Base-by-base conservation (phyloP, 2,329 filamentous ascomycete species). In the Fusarium chuoi region DNA sequence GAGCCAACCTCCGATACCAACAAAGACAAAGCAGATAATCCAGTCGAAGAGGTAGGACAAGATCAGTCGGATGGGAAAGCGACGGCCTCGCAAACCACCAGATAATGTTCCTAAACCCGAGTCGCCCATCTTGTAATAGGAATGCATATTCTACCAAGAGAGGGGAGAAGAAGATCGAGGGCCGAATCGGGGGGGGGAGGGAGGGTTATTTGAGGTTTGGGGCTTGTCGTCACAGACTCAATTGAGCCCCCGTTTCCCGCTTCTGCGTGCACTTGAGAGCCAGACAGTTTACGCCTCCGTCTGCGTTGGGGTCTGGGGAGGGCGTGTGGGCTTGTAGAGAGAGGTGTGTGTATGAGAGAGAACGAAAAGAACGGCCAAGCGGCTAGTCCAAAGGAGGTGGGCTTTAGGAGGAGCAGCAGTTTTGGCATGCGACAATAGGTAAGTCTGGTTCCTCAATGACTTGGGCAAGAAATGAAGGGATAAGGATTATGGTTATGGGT, bases 21-120 rank as follows among this genome's bases (percentile, higher is more conserved):
- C 90, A 39, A 90, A 87, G 54, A 81, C 85, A 51, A 93, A 82
- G 70, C 93, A 89, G 54, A 93, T 83, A 26, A 93, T 81, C 93
- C 93, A 96, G 83, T 95, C 93, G 65, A 94, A 83, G 58, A 92
- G 82, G 79, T 95, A 95, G 28, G 92, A 93, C n/a, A 89, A 78
- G 52, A 93, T 70, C 46, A 85, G 77, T 30, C 80, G 76, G 17
- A 81, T 60, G 6, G 82, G 80, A 70, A 82, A 76, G 70, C 72
- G 70, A 58, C 71, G 65, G 56, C 73, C 68, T 49, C 73, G 71
- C 52, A 72, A 54, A 24, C 69, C 62, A 42, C 42, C 65, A 35
- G 54, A 74, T 62, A 65, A 30, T 42, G 62, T 67, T 62, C 73
- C 71, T 68, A 68, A 56, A 49, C 75, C 72, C 24, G 75, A 75